phyloP scores from a whole-genome alignment of 495 filamentous ascomycete species.

The Achaetomiella virescens region DNA sequence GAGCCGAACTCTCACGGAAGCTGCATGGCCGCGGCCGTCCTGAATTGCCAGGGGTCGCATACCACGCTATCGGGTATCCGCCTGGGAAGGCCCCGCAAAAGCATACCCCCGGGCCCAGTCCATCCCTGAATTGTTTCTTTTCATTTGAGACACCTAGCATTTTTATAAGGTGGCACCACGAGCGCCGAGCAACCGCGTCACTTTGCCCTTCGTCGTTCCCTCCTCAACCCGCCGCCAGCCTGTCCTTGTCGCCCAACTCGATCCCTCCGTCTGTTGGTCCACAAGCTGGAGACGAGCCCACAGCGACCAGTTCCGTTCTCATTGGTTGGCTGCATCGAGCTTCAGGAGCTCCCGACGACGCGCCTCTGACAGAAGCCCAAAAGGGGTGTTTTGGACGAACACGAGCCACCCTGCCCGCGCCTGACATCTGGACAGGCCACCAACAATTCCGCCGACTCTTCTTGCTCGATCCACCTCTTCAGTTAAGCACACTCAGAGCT shows the following conservation, averaged over 20 bases:
- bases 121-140: constrained; percentile 22
- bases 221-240: background rate
- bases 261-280: background rate
- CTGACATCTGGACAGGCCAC: background rate
- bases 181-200: constrained; percentile 8
- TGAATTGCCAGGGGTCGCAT: background rate
- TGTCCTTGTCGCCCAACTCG: background rate
- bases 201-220: background rate
- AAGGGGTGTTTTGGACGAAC: background rate
- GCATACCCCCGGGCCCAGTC: constrained; percentile 18
- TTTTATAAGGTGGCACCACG: constrained; percentile 25
- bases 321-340: background rate
- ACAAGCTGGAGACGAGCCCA: background rate
- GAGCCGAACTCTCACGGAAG: background rate
- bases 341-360: background rate
- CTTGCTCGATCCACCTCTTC: background rate
- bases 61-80: background rate
- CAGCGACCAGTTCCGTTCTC: background rate
- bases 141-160: constrained; percentile 28
- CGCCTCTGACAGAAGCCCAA: constrained; percentile 5
- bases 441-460: background rate
- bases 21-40: constrained; percentile 10
- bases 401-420: background rate
- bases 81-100: constrained; percentile 13
- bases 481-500: background rate